Conservation (phyloP, 2,329 filamentous ascomycete genomes). For the Sordariomycetes sp. region DNA sequence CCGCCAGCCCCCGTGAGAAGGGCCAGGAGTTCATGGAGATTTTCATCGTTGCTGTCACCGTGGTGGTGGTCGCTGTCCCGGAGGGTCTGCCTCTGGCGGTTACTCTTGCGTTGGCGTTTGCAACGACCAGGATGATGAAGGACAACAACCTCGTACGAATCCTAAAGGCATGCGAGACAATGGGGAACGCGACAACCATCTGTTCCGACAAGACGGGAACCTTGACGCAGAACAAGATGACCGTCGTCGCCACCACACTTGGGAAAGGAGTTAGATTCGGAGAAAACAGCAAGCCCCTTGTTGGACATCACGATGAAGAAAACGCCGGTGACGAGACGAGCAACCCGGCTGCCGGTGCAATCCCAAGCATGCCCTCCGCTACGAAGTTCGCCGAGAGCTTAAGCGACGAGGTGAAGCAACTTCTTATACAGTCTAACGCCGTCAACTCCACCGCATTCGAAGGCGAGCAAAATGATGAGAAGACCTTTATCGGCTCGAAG, state of each 20-base stretch:
- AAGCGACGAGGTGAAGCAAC: conserved; percentile 5
- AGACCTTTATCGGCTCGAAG: conserved; percentile 42
- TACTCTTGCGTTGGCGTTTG: conserved; percentile 57
- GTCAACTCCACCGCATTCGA: conserved; percentile 52
- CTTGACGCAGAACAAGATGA: conserved; percentile 57
- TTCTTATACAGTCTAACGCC: conserved; percentile 30
- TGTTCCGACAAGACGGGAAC: conserved; percentile 53
- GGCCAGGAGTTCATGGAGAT: conserved; percentile 47
- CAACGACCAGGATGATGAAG: conserved; percentile 58
- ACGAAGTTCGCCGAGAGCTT: conserved; percentile 20
- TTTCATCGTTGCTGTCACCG: conserved; percentile 54
- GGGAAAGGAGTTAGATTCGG: conserved; percentile 29
- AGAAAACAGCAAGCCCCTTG: conserved; percentile 3
- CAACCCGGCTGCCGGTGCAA: not conserved
- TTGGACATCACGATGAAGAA: not conserved
- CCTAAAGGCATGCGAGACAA: conserved; percentile 59
- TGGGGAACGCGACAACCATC: conserved; percentile 63
- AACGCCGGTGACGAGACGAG: conserved; percentile 3
- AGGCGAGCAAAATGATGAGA: conserved; percentile 30
- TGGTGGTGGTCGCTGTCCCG: conserved; percentile 57
- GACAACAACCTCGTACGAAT: conserved; percentile 61
- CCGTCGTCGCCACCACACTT: conserved; percentile 59
- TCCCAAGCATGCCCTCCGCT: conserved; percentile 15
- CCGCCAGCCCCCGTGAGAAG: conserved; percentile 41
- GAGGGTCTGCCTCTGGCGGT: conserved; percentile 58